Conservation (phyloP, 2,329 filamentous ascomycete genomes). For the Sporothrix mexicana region DNA sequence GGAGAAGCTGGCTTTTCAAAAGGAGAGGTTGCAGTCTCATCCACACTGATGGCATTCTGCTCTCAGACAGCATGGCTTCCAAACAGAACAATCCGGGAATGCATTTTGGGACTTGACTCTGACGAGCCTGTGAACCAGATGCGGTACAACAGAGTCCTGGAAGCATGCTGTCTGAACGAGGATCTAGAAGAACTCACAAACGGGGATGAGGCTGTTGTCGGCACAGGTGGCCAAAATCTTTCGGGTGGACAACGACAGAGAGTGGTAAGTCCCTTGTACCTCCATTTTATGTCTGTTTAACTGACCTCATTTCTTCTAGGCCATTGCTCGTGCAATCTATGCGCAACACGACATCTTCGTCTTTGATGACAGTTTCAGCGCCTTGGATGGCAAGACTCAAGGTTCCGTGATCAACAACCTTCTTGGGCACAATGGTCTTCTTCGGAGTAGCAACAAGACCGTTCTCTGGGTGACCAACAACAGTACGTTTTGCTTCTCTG, state of each 20-base stretch:
- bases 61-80: slow-evolving; percentile 36
- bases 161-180: slow-evolving; percentile 39
- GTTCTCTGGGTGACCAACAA: slow-evolving; percentile 46
- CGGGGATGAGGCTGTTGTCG: slow-evolving; percentile 39
- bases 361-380: slow-evolving; percentile 48
- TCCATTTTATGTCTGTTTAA: too few relatives aligned
- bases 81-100: slow-evolving; percentile 30
- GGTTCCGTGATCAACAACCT: slow-evolving; percentile 43
- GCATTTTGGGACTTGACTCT: slow-evolving; percentile 26
- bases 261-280: slow-evolving; percentile 38
- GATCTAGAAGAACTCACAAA: slow-evolving; percentile 39
- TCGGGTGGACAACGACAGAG: slow-evolving; percentile 44
- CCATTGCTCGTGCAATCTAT: slow-evolving; percentile 48
- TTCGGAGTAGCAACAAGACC: slow-evolving; percentile 41
- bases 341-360: slow-evolving; percentile 42
- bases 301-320: slow-evolving; percentile 38
- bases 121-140: neutral
- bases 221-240: slow-evolving; percentile 40
- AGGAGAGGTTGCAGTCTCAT: slow-evolving; percentile 24
- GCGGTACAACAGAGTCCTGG: slow-evolving; percentile 23
- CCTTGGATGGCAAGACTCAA: slow-evolving; percentile 47
- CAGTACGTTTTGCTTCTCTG: slow-evolving; percentile 34
- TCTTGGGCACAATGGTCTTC: slow-evolving; percentile 43
- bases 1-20: slow-evolving; percentile 40
- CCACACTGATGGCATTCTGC: slow-evolving; percentile 29